Conservation (phyloP, 2,329 filamentous ascomycete genomes). For the Neopestalotiopsis sp. region DNA sequence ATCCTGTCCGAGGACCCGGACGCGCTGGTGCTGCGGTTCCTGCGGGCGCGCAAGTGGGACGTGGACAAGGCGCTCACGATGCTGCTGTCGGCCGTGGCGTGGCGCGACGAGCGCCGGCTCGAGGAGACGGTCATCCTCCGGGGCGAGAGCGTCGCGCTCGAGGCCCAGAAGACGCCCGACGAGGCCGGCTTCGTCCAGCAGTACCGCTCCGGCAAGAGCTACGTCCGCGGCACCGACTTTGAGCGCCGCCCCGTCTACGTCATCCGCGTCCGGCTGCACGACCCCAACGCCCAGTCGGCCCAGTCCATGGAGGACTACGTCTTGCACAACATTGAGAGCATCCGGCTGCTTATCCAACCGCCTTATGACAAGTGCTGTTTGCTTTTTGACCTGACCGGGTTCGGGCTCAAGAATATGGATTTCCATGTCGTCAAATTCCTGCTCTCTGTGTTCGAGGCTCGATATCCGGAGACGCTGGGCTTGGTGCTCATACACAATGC, state of each 20-base stretch:
- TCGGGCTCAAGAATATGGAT: constrained; percentile 76
- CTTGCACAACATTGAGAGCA: constrained; percentile 45
- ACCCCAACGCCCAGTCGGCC: constrained; percentile 36
- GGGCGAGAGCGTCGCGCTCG: constrained; percentile 38
- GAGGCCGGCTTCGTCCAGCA: constrained; percentile 43
- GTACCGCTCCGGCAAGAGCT: constrained; percentile 43
- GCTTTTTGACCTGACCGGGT: constrained; percentile 75
- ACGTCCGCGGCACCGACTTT: constrained; percentile 42
- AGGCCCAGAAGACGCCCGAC: constrained; percentile 26
- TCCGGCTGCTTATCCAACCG: constrained; percentile 32
- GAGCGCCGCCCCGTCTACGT: constrained; percentile 41
- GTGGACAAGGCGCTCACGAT: constrained; percentile 44
- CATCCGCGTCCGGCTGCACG: constrained; percentile 39
- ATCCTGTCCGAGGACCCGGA: constrained; percentile 42
- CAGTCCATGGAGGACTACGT: constrained; percentile 42
- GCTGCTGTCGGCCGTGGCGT: constrained; percentile 42
- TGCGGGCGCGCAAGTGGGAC: constrained; percentile 46
- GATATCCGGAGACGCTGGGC: constrained; percentile 76
- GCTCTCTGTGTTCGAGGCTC: constrained; percentile 79
- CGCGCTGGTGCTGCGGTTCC: constrained; percentile 43
- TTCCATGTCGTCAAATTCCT: constrained; percentile 79
- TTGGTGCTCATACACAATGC: constrained; percentile 76
- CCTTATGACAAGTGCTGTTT: constrained; percentile 39
- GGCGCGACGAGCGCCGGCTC: constrained; percentile 40
- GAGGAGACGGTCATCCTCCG: constrained; percentile 37